Conservation (phyloP, 768 basidiomycete species). For the Tulasnella sp. region DNA sequence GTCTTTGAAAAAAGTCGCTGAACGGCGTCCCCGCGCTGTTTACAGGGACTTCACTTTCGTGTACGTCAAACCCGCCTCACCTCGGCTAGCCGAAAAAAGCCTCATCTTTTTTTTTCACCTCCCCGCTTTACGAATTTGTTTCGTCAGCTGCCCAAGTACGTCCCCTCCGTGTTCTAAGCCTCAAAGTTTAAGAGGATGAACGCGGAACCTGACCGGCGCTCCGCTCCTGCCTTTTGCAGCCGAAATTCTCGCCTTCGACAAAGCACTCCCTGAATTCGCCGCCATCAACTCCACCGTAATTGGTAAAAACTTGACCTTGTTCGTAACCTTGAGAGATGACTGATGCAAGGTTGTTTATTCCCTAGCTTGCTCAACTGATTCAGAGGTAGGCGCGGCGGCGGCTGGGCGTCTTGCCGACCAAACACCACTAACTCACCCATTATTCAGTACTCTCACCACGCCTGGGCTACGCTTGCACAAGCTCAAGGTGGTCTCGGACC, state of each 20-base stretch:
- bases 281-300: slow-evolving; percentile 67
- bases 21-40: background rate
- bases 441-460: slow-evolving; percentile 59
- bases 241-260: slow-evolving; percentile 92
- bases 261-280: slow-evolving; percentile 67
- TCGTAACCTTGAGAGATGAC: background rate
- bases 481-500: slow-evolving; percentile 87
- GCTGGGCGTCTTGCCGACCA: background rate
- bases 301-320: slow-evolving; percentile 39
- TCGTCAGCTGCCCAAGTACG: slow-evolving; percentile 22
- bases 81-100: background rate
- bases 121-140: slow-evolving; percentile 23
- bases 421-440: background rate
- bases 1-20: background rate
- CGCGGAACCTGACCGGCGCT: background rate
- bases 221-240: slow-evolving; percentile 39
- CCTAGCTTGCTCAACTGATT: slow-evolving; percentile 77
- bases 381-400: slow-evolving; percentile 37
- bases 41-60: slow-evolving; percentile 78
- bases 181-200: background rate
- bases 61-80: slow-evolving; percentile 9
- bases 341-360: background rate
- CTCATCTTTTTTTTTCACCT: slow-evolving; percentile 12
- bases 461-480: slow-evolving; percentile 76
- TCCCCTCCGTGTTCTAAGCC: background rate